Evolutionary conservation across 2,329 filamentous ascomycete genomes (phyloP), one percentile per base, ranked within the genome.

Genomic region (Magnaporthiopsis rhizophila): DNA sequence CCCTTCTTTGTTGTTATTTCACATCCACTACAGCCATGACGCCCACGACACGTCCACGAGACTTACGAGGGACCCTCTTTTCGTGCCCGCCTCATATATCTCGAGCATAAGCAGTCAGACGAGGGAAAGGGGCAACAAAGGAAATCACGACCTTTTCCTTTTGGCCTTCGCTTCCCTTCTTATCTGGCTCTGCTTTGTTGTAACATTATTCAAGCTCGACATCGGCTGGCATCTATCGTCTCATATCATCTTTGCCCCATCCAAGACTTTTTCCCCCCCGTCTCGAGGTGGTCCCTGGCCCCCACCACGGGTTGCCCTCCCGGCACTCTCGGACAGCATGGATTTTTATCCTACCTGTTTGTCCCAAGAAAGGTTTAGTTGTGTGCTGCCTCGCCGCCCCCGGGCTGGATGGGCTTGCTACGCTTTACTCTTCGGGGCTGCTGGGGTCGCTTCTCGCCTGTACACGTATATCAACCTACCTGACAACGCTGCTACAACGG

Each of bases 141-240:
- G 57, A 58, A 58, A 58, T 58, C 24, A 58, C 57, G 57, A 58
- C 26, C 30, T 11, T 3, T 28, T 58, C 30, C 57, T 24, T 24
- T 26, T 58, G 26, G 8, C 18, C 57, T 15, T 15, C 57, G 4
- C 30, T 18, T 24, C 21, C 15, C 30, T 32, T 1, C 21, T 8
- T n/a, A 56, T 32, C 36, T 24, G 61, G 28, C 34, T 26, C 24
- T 32, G 61, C 61, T 62, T 62, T 62, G 61, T 62, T 62, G 61
- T 62, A 62, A 62, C 61, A 62, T 53, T 62, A 62, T 32, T 32
- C 36, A 62, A 38, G 45, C 61, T 62, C 61, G 61, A 57, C 61
- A 34, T 26, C 13, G 61, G 45, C 30, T 30, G 28, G 26, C 61
- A 53, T 53, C 38, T 56, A 3, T 4, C 45, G 11, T 56, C 36